Evolutionary conservation across 2,329 filamentous ascomycete species (phyloP), one percentile per base, ranked within the genome.

Genomic region (Mycosphaerella sp.): DNA sequence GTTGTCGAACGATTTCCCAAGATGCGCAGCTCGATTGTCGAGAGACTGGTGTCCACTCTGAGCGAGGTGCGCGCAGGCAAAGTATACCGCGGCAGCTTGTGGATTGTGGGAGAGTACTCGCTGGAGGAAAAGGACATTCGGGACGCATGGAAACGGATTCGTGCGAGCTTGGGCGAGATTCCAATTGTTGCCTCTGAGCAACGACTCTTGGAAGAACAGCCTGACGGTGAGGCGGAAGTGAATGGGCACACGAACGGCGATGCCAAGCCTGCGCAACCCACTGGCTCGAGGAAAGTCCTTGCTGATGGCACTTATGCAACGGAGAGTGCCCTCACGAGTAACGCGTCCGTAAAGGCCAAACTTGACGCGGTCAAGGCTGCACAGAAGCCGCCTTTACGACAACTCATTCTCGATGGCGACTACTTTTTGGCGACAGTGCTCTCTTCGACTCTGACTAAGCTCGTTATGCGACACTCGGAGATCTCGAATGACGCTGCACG

Each of bases 81-180:
- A 75, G 91, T 98, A 13, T 98, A 97, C 70, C 83, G 93, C 51
- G 93, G 93, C 42, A 93, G 94, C 41, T 77, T 98, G 58, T 98
- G 93, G 93, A 95, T 97, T 63, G 84, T 98, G 60, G 93, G 93
- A 68, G 93, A 98, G 71, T 98, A 97, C 70, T 95, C 90, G 27
- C 75, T 95, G 28, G 89, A 96, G 66, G 87, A 93, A 69, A 89
- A 84, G 64, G 90, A 97, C 64, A 97, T 98, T 62, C 82, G 89
- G 59, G 91, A 95, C 65, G 91, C 91, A 0, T 98, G 93, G 93
- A 96, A 93, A 73, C 82, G 88, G 57, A 97, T 98, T 68, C 82
- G 93, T 54, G 83, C 90, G 16, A 96, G 90, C 66, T 75, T 98
- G 48, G 93, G 93, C 56, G 93, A 98, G 72, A 97, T 98, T 53